Base-by-base conservation (phyloP, 495 filamentous ascomycete species). In the Aspergillus cavernicola region DNA sequence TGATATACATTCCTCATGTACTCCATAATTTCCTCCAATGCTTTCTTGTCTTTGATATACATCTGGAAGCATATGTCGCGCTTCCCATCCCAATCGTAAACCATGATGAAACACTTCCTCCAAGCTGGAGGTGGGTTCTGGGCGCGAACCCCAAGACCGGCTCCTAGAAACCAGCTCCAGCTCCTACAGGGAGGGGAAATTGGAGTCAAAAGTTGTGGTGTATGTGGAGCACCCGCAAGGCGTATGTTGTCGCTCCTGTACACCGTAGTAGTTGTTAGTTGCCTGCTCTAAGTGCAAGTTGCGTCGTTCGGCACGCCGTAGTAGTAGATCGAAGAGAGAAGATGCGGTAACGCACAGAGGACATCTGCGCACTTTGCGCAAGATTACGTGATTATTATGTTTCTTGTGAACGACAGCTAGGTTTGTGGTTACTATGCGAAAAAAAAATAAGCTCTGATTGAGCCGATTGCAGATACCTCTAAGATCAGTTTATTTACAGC, bases 81-180 rank as follows among this genome's bases (percentile, higher is more conserved):
- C 63, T 89, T 84, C 3, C 75, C 82, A 28, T 85, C 82, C 87
- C 88, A 92, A 51, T 86, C 76, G 69, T 90, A 90, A 0, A 83
- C 84, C 85, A 88, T 90, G 55, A 37, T 61, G 56, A 13, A 36
- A 52, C 56, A 50, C 65, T 62, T 55, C 66, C 62, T 58, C 67
- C 43, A 51, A 44, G 35, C 20, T 57, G 64, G 66, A 71, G 70
- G 66, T 48, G 62, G 55, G 61, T 55, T 58, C 60, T 61, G 53
- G 52, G 62, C 40, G 13, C 8, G 29, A 36, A 49, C 56, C 55
- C 58, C 41, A 33, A 15, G 28, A 45, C 9, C 13, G 20, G 10
- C 35, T 44, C 11, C 4, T 15, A 45, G n/a, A n/a, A n/a, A n/a
- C n/a, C n/a, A n/a, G n/a, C n/a, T n/a, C n/a, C n/a, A 28, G 10